phyloP scores from a whole-genome alignment of 2,329 filamentous ascomycete genomes.

The Didymella exigua region DNA sequence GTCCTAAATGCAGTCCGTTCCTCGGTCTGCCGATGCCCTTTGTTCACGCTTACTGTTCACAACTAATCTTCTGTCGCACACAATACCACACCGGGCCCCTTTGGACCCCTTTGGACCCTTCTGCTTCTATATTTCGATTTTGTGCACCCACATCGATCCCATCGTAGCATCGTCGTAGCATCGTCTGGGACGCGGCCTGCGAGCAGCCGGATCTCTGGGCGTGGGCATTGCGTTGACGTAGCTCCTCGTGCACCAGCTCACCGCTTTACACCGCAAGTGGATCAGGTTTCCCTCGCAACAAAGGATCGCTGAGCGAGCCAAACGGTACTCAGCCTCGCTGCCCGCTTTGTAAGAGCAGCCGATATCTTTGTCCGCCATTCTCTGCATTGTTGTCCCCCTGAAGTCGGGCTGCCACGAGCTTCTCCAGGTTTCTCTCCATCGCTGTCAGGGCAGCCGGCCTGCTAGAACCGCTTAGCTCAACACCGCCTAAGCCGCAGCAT shows the following conservation, averaged over 20 bases:
- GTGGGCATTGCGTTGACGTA: constrained; percentile 18
- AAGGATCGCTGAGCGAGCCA: constrained; percentile 3
- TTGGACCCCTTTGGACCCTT: constrained; percentile 2
- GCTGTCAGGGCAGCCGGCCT: constrained; percentile 13
- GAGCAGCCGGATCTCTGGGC: constrained; percentile 11
- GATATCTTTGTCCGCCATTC: constrained; percentile 10
- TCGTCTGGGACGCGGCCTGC: constrained; percentile 12
- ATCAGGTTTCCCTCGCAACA: constrained; percentile 10
- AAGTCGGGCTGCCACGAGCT: constrained; percentile 13
- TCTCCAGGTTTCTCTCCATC: constrained; percentile 16
- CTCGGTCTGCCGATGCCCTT: constrained; percentile 2
- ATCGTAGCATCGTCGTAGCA: constrained; percentile 17
- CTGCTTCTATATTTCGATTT: constrained; percentile 18
- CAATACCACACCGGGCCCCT: background rate
- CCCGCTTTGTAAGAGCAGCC: constrained; percentile 6
- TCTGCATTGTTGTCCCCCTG: background rate
- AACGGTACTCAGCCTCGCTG: constrained; percentile 12
- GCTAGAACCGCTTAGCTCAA: constrained; percentile 11
- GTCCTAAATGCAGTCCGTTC: constrained; percentile 16
- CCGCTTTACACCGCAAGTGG: constrained; percentile 17
- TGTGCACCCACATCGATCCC: constrained; percentile 14
- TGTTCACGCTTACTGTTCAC: constrained; percentile 10
- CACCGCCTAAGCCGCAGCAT: constrained; percentile 14
- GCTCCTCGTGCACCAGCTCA: constrained; percentile 12
- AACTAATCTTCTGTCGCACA: constrained; percentile 15